Base-by-base conservation (phyloP, 2,329 filamentous ascomycete genomes). In the Fusarium nurragi region DNA sequence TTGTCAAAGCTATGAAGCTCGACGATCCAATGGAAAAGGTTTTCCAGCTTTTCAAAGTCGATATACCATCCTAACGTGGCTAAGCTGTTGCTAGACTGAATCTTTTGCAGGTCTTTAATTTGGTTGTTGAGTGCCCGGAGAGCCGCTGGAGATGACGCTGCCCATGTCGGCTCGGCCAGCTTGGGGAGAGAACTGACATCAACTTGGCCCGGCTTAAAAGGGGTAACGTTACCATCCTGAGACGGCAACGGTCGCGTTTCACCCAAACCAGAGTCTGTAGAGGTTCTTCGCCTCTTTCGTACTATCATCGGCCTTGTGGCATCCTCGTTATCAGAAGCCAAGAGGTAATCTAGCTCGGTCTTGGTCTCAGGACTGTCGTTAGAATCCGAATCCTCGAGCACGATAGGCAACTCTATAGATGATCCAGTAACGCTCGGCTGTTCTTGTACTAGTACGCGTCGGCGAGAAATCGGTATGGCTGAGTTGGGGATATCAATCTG, bases 11-110 rank as follows among this genome's bases (percentile, higher is more conserved):
- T 92, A 75, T 97, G 94, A 2, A 97, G 80, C 75, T 97, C 91
- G 7, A 96, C 88, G 57, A 97, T 93, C 93, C 93, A 97, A 71
- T 96, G 93, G 71, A 95, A 97, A 62, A 93, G 83, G 71, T 94
- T 96, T 21, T 80, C 84, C 34, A 94, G 80, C 46, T 86, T 84
- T 7, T 80, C 78, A 44, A 84, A 82, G 71, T 96, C 86, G 53
- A 97, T 88, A 72, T 92, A 93, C 93, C 93, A 97, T 16, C 94
- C 94, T 0, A 96, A 83, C 58, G 90, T 85, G 58, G 89, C 83
- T 2, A 86, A 74, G 1, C 87, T 84, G 1, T 83, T 86, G 12
- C 74, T 79, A 1, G 84, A 75, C 73, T 97, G 93, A 2, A 88
- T 76, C 56, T 86, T 85, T 30, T 91, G 78, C 1, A 94, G 79